Conservation (phyloP, 345 rosid species). For the Anacardium occidentale region DNA sequence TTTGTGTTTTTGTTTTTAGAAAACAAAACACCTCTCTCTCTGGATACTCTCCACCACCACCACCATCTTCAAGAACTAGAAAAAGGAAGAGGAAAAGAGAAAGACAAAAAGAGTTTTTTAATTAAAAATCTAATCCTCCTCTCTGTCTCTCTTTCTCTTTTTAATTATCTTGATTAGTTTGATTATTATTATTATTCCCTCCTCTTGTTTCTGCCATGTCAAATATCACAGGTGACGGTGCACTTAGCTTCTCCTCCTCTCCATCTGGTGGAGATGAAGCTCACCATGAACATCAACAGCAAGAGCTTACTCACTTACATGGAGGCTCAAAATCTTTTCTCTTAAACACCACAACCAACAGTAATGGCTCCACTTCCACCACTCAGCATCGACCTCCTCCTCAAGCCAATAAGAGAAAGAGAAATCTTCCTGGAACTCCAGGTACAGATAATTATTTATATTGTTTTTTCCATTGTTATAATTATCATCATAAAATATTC, state of each 20-base stretch:
- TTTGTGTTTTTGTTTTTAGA: background rate
- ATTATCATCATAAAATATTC: no score
- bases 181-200: background rate
- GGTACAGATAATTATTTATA: no score
- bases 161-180: background rate
- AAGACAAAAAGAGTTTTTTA: conserved; percentile 19
- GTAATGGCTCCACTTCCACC: conserved; percentile 26
- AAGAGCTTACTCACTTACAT: conserved; percentile 15
- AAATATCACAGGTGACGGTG: conserved; percentile 31
- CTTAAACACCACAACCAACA: background rate
- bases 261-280: conserved; percentile 14
- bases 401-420: conserved; percentile 29
- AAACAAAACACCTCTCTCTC: background rate
- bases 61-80: conserved; percentile 9
- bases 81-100: conserved; percentile 15
- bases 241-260: conserved; percentile 35
- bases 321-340: conserved; percentile 13
- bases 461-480: background rate
- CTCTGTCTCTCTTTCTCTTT: background rate
- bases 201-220: conserved; percentile 29
- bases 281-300: conserved; percentile 14
- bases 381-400: conserved; percentile 12
- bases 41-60: background rate
- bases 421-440: conserved; percentile 49
- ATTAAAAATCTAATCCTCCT: background rate